Base-by-base conservation (phyloP, 768 basidiomycete species). In the Grammothele lineata region DNA sequence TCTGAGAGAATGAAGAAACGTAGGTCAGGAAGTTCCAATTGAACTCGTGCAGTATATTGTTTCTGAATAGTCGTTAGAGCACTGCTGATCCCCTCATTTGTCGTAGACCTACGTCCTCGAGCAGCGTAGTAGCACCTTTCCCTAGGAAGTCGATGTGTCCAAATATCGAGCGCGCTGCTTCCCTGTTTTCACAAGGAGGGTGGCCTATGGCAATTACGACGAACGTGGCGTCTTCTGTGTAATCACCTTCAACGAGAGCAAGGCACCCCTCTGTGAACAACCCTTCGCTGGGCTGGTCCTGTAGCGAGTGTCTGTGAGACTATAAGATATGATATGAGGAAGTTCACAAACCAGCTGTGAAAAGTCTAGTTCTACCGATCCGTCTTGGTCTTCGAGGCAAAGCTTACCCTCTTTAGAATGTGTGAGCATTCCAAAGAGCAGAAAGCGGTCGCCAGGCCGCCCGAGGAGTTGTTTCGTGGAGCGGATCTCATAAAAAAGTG, bases 81-180 rank as follows among this genome's bases (percentile, higher is more conserved):
- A 30, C 27, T 14, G n/a, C n/a, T n/a, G n/a, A n/a, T n/a, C n/a
- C n/a, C n/a, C n/a, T n/a, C 27, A 7, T 7, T 30, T 30, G 27
- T 30, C 27, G 27, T 30, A 37, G 4, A 65, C 82, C 44, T 58
- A 94, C 95, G 64, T 98, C 96, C 70, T 98, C 94, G 5, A 87
- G 68, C 18, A 92, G 66, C 2, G 94, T 92, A 1, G 93, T 87
- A 3, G 90, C 82, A 2, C 96, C 96, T 57, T 87, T 83, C n/a
- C 96, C 96, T 10, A 98, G 76, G 60, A 98, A 96, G 64, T 99
- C 96, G 24, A 97, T 84, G 61, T 98, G 96, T 0, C 94, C 96
- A 61, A 90, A 96, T 55, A 98, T 85, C 33, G 87, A 91, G 90
- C 92, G 76, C 14, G 95, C 84, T 2, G 79, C 82, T 50, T 85